phyloP scores from a whole-genome alignment of 371 early-diverging fungal species.

The Mucor piriformis region DNA sequence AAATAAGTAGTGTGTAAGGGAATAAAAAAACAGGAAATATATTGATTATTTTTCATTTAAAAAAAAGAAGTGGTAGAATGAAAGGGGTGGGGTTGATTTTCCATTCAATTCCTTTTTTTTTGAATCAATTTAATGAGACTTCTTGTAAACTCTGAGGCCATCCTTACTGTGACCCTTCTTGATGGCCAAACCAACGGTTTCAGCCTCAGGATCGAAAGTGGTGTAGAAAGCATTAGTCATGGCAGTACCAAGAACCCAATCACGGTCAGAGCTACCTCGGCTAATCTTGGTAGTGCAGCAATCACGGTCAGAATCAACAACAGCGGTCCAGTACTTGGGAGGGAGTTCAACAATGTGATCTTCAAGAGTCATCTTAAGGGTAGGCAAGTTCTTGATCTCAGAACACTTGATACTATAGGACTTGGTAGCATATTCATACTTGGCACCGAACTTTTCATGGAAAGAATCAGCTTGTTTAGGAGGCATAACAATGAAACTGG shows the following conservation, averaged over 20 bases:
- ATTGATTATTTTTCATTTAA: background rate
- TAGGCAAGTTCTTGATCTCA: constrained; percentile 35
- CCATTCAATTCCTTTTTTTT: background rate
- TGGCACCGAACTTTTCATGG: constrained; percentile 42
- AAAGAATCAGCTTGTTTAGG: constrained; percentile 45
- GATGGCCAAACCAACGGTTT: constrained; percentile 43
- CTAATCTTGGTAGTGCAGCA: constrained; percentile 44
- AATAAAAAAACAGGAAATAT: no score
- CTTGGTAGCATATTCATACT: constrained; percentile 25
- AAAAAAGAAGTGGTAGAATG: background rate
- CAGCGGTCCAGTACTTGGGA: constrained; percentile 40
- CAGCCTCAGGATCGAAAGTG: constrained; percentile 43
- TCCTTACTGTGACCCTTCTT: constrained; percentile 38
- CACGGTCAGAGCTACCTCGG: constrained; percentile 39
- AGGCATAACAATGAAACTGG: constrained; percentile 43
- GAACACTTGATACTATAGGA: constrained; percentile 45
- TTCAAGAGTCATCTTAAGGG: constrained; percentile 42
- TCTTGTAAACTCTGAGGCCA: constrained; percentile 42
- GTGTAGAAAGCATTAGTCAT: constrained; percentile 50
- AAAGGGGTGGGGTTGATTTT: background rate
- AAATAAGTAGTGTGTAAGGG: no score
- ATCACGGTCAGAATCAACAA: constrained; percentile 36
- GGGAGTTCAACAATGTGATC: constrained; percentile 45
- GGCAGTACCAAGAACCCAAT: constrained; percentile 50
- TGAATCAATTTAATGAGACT: constrained; percentile 23